These are phyloP conservation scores for Xylariaceae sp. DNA, from an alignment of 2,329 filamentous ascomycete species.

Conservation along the genomic window DNA sequence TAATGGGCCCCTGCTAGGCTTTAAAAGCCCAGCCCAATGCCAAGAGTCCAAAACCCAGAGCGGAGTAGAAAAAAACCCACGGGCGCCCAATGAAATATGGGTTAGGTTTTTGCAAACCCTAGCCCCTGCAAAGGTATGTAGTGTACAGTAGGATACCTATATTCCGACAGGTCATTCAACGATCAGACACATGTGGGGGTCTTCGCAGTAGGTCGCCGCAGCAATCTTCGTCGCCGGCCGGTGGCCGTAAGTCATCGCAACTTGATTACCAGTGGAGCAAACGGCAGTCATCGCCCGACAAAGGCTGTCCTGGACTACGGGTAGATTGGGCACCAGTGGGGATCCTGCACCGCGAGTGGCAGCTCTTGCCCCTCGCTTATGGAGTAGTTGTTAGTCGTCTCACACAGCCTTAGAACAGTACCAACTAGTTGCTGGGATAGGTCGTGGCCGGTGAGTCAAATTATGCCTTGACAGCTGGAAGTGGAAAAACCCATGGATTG, in stretches of 20 bases:
- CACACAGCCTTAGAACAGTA: conserved; percentile 1
- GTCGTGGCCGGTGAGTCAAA: neutral
- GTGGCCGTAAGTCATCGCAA: conserved; percentile 1
- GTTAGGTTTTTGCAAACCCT: no score
- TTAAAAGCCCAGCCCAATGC: no score
- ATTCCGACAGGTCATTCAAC: no score
- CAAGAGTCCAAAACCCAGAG: no score
- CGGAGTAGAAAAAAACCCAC: no score
- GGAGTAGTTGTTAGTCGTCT: neutral
- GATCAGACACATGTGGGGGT: neutral
- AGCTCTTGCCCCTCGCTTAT: neutral
- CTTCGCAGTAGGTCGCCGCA: neutral
- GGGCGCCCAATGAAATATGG: no score
- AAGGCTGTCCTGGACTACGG: neutral
- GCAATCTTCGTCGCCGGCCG: neutral
- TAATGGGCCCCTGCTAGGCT: no score
- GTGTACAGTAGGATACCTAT: no score
- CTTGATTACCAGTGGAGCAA: conserved; percentile 1
- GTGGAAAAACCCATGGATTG: neutral
- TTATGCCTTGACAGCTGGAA: conserved; percentile 2
- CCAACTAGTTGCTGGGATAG: neutral
- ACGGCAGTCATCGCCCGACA: neutral
- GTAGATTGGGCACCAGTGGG: no score
- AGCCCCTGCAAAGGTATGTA: no score
- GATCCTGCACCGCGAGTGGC: conserved; percentile 1